These are phyloP conservation scores for Escovopsis sp. DNA, from an alignment of 2,329 filamentous ascomycete genomes.

Conservation along the genomic window DNA sequence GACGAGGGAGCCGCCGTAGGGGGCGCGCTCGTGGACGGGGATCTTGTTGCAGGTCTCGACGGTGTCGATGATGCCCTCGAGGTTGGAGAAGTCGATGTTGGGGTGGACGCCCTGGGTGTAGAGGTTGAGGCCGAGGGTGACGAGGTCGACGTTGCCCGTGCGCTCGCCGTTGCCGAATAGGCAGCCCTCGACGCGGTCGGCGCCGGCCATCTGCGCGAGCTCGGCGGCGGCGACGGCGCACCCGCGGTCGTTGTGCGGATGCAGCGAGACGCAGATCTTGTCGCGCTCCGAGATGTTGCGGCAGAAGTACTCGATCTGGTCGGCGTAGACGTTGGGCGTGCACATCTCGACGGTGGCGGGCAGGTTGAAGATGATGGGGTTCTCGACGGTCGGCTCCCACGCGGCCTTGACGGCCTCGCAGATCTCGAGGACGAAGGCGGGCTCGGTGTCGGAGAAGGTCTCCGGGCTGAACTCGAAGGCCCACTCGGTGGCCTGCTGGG, in stretches of 20 bases:
- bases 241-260: conserved; percentile 89
- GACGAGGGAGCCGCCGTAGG: conserved; percentile 84
- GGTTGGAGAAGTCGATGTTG: conserved; percentile 80
- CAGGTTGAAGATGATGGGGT: conserved; percentile 89
- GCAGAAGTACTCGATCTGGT: conserved; percentile 94
- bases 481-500: conserved; percentile 47
- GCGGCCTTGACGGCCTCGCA: conserved; percentile 90
- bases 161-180: conserved; percentile 86
- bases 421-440: conserved; percentile 67
- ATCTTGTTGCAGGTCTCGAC: conserved; percentile 94
- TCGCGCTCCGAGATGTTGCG: conserved; percentile 68
- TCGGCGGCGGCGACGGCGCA: conserved; percentile 83
- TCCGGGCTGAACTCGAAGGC: conserved; percentile 73
- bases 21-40: conserved; percentile 74
- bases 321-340: conserved; percentile 89
- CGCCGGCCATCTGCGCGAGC: conserved; percentile 89
- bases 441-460: conserved; percentile 78
- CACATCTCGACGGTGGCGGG: conserved; percentile 92
- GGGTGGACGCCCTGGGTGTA: conserved; percentile 87
- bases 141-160: conserved; percentile 88
- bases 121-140: conserved; percentile 82
- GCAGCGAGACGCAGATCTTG: conserved; percentile 76
- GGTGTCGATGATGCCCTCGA: conserved; percentile 69
- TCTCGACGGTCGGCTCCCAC: conserved; percentile 68
- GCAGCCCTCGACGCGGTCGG: conserved; percentile 85